Conservation (phyloP, 1,284 basidiomycete species). For the Sporisorium exsertum region DNA sequence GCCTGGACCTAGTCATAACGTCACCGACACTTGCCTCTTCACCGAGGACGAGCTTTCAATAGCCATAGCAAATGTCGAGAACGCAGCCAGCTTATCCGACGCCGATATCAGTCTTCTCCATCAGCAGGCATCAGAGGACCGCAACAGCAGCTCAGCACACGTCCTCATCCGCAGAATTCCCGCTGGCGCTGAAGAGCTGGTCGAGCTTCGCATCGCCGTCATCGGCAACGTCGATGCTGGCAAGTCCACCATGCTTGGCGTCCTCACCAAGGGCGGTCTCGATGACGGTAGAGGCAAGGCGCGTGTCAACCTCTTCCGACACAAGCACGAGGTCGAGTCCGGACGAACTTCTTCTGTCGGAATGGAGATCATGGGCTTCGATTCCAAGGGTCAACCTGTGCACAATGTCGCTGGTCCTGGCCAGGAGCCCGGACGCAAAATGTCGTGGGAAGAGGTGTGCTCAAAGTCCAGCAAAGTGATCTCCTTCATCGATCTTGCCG, state of each 20-base stretch:
- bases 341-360: slow-evolving; percentile 94
- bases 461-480: slow-evolving; percentile 89
- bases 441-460: slow-evolving; percentile 92
- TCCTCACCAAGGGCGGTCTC: slow-evolving; percentile 78
- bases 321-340: slow-evolving; percentile 97
- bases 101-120: slow-evolving; percentile 48
- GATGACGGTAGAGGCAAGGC: slow-evolving; percentile 96
- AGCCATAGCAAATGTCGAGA: slow-evolving; percentile 44
- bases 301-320: slow-evolving; percentile 90
- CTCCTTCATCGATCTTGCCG: slow-evolving; percentile 78
- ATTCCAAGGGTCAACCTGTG: slow-evolving; percentile 56
- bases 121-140: slow-evolving; percentile 25
- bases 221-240: slow-evolving; percentile 89
- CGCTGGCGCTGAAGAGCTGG: slow-evolving; percentile 67
- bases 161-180: slow-evolving; percentile 56
- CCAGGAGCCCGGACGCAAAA: slow-evolving; percentile 51
- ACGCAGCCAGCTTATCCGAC: slow-evolving; percentile 46
- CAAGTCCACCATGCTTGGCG: slow-evolving; percentile 92
- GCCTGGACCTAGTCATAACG: slow-evolving; percentile 4
- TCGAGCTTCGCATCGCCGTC: slow-evolving; percentile 91
- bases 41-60: slow-evolving; percentile 47
- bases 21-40: slow-evolving; percentile 13
- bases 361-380: slow-evolving; percentile 80
- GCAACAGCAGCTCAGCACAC: slow-evolving; percentile 32
- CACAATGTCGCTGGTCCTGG: slow-evolving; percentile 42